Percentiles rank a stretch among this genome's conserved stretches.
Evolutionary conservation across 371 early-diverging fungal species (phyloP).

Genomic region (Mortierella sp.): DNA sequence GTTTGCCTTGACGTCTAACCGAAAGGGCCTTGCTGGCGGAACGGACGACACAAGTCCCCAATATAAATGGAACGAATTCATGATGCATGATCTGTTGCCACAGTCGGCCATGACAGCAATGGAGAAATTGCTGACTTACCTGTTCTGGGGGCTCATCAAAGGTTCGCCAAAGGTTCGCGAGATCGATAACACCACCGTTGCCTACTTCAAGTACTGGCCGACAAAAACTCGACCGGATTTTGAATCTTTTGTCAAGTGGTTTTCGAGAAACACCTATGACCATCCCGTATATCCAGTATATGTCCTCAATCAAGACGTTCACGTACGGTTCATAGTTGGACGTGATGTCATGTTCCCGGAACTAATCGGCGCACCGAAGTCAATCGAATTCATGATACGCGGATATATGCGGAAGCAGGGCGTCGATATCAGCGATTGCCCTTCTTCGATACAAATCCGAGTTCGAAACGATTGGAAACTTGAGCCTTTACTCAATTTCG

Average conservation of each 20-base stretch:
- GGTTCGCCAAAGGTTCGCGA: constrained; percentile 1
- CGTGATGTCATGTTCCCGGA: constrained; percentile 3
- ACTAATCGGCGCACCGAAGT: neutral
- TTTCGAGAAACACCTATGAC: neutral
- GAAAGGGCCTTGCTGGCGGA: constrained; percentile 30
- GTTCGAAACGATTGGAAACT: neutral
- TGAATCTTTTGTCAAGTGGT: neutral
- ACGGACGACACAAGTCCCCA: neutral
- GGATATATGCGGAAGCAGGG: neutral
- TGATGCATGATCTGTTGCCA: constrained; percentile 14
- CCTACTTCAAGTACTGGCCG: constrained; percentile 27
- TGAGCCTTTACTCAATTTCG: neutral
- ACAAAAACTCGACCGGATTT: neutral
- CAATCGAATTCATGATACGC: neutral
- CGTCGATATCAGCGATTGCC: constrained; percentile 2
- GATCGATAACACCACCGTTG: neutral
- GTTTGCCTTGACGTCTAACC: constrained; percentile 47
- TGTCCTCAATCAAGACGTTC: too few relatives aligned
- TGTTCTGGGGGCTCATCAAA: neutral
- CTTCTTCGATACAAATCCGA: neutral
- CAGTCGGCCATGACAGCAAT: neutral
- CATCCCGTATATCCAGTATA: constrained; percentile 13
- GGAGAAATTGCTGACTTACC: neutral
- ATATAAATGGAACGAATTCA: constrained; percentile 19
- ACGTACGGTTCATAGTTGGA: neutral